phyloP scores from a whole-genome alignment of 306 rosid species.

The Boehmeria nivea region DNA sequence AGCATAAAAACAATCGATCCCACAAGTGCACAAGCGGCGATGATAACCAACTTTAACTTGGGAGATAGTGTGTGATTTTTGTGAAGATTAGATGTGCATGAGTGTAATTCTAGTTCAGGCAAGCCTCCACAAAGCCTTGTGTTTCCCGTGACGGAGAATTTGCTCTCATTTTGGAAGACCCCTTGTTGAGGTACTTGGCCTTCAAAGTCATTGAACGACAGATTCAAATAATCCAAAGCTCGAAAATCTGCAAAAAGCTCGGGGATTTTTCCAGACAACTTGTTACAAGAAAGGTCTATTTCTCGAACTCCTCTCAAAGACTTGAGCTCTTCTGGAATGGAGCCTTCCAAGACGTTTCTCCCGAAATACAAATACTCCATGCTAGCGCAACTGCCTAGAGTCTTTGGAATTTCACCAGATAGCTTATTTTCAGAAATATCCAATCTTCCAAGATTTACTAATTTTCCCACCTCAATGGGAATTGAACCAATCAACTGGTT shows the following conservation, averaged over 20 bases:
- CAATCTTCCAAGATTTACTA: slow-evolving; percentile 8
- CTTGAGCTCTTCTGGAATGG: slow-evolving; percentile 13
- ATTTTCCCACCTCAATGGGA: slow-evolving; percentile 14
- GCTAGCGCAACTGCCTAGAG: slow-evolving; percentile 9
- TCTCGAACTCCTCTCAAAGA: slow-evolving; percentile 10
- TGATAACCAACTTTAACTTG: neutral
- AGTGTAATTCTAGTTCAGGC: neutral
- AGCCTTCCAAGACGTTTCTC: slow-evolving; percentile 19
- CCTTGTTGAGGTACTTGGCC: neutral
- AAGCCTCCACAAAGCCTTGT: neutral
- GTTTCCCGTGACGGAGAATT: neutral
- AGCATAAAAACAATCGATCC: neutral
- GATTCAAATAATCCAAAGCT: neutral
- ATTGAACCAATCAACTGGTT: slow-evolving; percentile 26
- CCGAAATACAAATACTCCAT: slow-evolving; percentile 11
- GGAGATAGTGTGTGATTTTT: neutral
- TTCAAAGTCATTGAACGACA: neutral
- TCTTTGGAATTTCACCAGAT: slow-evolving; percentile 16
- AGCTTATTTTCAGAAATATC: slow-evolving; percentile 21
- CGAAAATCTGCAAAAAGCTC: neutral
- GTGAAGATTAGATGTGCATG: neutral
- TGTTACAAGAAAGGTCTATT: slow-evolving; percentile 29
- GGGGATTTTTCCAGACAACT: neutral
- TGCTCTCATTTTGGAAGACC: neutral
- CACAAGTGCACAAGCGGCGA: neutral